Base-by-base conservation (phyloP, 208 protist species). In the Naegleria gruberi region DNA sequence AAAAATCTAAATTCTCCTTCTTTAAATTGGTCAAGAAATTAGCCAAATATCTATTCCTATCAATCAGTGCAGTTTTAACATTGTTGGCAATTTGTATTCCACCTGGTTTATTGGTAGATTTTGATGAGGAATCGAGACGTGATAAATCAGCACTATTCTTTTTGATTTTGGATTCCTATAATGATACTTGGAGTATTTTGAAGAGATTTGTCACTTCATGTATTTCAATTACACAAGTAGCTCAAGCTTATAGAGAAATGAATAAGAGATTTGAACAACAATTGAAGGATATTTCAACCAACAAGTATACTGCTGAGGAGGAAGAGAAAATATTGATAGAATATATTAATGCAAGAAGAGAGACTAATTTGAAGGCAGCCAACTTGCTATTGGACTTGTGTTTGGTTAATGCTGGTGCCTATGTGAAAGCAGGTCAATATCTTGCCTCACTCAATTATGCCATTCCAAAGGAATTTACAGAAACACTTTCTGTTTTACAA, bases 391-490 rank as follows among this genome's bases (percentile, higher is more conserved):
- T 87, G 1, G 23, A 87, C 19, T 26, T 87, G 0, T 87, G 83
- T 55, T 41, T 46, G 6, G 3, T 19, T 0, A 87, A 87, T 40
- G 34, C 12, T 12, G 83, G 83, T 40, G 83, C 83, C 0, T 87
- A 87, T 55, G 83, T 87, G 7, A 87, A 87, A 40, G 83, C 83
- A 55, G 83, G 83, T 10, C 83, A 87, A 55, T 87, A 55, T 40
- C 34, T 87, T 37, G 83, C 83, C 6, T 55, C 43, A 17, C n/a
- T 87, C 7, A 41, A 37, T 37, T 87, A 87, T 55, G 40, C 40
- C 41, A 30, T 87, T 17, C 83, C 83, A 10, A 87, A 87, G 37
- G 83, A 87, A 40, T 41, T 55, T 41, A 87, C 83, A 10, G 83
- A 87, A 40, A 55, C n/a, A 40, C 15, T 87, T 1, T 87, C 83